Conservation (phyloP, 2,329 filamentous ascomycete genomes). For the Fusarium ramigenum region DNA sequence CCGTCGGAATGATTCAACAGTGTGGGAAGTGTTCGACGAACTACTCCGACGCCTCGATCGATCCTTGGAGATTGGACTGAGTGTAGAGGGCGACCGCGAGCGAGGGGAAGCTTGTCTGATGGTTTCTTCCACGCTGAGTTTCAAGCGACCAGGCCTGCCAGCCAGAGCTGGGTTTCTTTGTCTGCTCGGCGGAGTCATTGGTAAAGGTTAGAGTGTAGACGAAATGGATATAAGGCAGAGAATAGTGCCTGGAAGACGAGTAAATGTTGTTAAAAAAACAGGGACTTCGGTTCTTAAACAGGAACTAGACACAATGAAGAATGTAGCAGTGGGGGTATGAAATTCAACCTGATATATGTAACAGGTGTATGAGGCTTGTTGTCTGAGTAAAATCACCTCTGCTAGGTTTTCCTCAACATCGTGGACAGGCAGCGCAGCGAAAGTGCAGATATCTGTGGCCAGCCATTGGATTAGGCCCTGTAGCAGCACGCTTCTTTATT, state of each 20-base stretch:
- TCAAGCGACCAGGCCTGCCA: conserved; percentile 1
- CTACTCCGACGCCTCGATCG: conserved; percentile 16
- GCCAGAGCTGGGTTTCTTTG: conserved; percentile 19
- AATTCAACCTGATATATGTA: background rate
- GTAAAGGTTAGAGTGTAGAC: background rate
- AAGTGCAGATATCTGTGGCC: conserved; percentile 20
- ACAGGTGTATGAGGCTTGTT: background rate
- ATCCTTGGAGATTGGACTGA: conserved; percentile 14
- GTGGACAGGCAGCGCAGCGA: conserved; percentile 4
- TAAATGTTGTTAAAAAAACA: background rate
- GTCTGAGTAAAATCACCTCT: background rate
- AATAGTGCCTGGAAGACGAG: background rate
- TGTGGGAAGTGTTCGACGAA: background rate
- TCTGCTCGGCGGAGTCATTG: conserved; percentile 13
- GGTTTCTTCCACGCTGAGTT: conserved; percentile 6
- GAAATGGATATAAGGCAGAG: conserved; percentile 18
- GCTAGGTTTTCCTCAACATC: conserved; percentile 11
- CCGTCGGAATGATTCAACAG: background rate
- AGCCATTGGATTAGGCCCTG: conserved; percentile 4
- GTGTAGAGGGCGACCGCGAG: conserved; percentile 21
- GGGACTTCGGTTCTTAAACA: background rate
- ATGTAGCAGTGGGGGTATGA: background rate
- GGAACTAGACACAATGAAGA: background rate
- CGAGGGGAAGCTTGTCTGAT: conserved; percentile 16
- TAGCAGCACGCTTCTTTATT: conserved; percentile 2